phyloP scores from a whole-genome alignment of 768 basidiomycete species.

The Mycena filopes region DNA sequence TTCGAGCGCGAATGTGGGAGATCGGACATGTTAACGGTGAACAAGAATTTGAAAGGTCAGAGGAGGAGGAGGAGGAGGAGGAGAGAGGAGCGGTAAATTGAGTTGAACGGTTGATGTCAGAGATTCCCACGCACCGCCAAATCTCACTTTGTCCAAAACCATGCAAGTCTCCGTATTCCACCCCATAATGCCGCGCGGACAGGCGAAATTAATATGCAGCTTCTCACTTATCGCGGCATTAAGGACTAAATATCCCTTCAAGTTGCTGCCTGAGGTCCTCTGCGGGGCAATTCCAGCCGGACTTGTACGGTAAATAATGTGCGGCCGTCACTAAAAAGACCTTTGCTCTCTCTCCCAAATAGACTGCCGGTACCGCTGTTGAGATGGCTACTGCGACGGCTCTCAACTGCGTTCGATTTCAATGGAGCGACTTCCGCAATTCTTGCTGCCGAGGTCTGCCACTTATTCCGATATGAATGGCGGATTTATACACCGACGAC shows the following conservation, averaged over 20 bases:
- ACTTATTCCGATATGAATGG: constrained; percentile 9
- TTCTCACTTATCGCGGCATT: background rate
- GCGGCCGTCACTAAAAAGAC: background rate
- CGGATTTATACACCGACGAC: constrained; percentile 3
- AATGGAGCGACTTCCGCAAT: background rate
- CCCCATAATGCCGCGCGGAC: background rate
- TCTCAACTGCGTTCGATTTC: no score
- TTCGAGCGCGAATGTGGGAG: background rate
- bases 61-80: no score
- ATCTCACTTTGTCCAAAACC: no score
- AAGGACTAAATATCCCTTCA: background rate
- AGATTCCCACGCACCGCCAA: no score
- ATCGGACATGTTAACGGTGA: no score
- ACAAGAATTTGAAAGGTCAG: no score
- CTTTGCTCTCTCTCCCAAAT: background rate
- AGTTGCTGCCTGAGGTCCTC: background rate
- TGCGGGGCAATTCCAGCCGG: constrained; percentile 5
- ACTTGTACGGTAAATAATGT: constrained; percentile 9
- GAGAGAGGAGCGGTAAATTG: no score
- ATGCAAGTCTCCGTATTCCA: background rate
- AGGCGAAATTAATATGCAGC: constrained; percentile 10
- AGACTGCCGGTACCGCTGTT: background rate
- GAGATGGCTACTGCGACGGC: constrained; percentile 10
- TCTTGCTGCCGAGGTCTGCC: background rate
- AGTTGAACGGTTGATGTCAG: no score